Evolutionary conservation across 1,284 basidiomycete species (phyloP).

Genomic region (Meripilus lineatus): DNA sequence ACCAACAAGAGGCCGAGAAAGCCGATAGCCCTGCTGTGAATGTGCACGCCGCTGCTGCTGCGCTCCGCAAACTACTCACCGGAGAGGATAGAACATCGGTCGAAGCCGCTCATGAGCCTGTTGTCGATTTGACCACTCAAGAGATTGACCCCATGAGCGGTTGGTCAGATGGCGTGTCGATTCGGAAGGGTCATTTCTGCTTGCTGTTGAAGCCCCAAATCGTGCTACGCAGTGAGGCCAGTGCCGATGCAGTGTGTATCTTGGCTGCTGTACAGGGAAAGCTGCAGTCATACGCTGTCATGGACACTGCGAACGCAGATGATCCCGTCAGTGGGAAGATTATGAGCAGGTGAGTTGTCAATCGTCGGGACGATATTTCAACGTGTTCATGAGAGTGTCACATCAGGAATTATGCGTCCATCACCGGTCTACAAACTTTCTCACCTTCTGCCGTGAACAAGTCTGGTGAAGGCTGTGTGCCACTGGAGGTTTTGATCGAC

Average conservation of each 20-base stretch:
- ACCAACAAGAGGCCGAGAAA: constrained; percentile 25
- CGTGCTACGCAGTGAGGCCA: constrained; percentile 66
- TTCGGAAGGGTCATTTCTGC: constrained; percentile 72
- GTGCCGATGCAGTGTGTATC: constrained; percentile 64
- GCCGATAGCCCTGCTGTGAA: constrained; percentile 31
- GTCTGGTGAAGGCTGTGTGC: constrained; percentile 54
- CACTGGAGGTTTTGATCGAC: constrained; percentile 87
- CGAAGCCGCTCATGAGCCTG: constrained; percentile 32
- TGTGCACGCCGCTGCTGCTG: constrained; percentile 57
- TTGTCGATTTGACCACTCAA: constrained; percentile 33
- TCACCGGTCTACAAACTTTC: constrained; percentile 81
- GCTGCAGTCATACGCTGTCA: constrained; percentile 76
- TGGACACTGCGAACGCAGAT: constrained; percentile 75
- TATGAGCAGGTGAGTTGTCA: constrained; percentile 70
- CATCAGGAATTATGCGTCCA: constrained; percentile 25
- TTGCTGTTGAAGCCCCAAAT: constrained; percentile 91
- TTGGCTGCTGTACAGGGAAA: constrained; percentile 83
- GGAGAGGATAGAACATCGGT: constrained; percentile 39
- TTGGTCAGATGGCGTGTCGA: constrained; percentile 65
- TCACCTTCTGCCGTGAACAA: constrained; percentile 54
- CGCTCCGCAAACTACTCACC: constrained; percentile 56
- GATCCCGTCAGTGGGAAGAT: constrained; percentile 86
- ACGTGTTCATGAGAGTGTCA: neutral
- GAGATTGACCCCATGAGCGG: constrained; percentile 58
- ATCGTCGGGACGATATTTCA: neutral